Percentiles rank a stretch among this genome's conserved stretches.
These are phyloP conservation scores for Cadophora sp. DNA, from an alignment of 2,329 filamentous ascomycete genomes.

Conservation along the genomic window DNA sequence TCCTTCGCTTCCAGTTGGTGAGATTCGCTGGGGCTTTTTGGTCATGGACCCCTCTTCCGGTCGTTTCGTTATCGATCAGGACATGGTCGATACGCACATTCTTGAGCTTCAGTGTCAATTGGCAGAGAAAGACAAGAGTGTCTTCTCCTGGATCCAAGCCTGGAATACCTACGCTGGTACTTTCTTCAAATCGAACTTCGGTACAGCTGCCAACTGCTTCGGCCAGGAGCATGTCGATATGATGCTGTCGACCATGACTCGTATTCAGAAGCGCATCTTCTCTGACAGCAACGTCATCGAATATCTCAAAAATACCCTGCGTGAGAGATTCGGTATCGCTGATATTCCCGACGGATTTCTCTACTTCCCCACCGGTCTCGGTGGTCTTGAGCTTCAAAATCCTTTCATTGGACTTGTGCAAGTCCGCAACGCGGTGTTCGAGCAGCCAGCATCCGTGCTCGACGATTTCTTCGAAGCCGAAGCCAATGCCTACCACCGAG, in stretches of 20 bases:
- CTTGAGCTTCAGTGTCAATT: slow-evolving; percentile 62
- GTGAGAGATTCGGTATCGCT: slow-evolving; percentile 53
- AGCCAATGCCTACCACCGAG: slow-evolving; percentile 45
- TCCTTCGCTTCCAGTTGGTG: slow-evolving; percentile 55
- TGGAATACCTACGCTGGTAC: slow-evolving; percentile 64
- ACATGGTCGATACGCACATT: slow-evolving; percentile 62
- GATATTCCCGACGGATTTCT: slow-evolving; percentile 52
- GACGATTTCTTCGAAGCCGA: slow-evolving; percentile 45
- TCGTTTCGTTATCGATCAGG: slow-evolving; percentile 61
- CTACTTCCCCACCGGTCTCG: slow-evolving; percentile 50
- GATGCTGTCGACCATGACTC: slow-evolving; percentile 57
- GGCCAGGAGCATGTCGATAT: slow-evolving; percentile 61
- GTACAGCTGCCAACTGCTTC: slow-evolving; percentile 60
- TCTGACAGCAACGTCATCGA: slow-evolving; percentile 51
- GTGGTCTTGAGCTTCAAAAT: slow-evolving; percentile 51
- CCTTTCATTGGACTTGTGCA: slow-evolving; percentile 49
- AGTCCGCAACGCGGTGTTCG: slow-evolving; percentile 38
- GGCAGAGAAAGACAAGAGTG: slow-evolving; percentile 53
- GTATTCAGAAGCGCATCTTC: slow-evolving; percentile 60
- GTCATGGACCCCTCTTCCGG: slow-evolving; percentile 56
- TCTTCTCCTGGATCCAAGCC: slow-evolving; percentile 65
- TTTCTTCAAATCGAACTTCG: slow-evolving; percentile 66
- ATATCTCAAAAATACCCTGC: slow-evolving; percentile 56
- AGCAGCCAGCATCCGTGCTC: slow-evolving; percentile 39
- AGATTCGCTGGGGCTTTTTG: slow-evolving; percentile 66